phyloP scores from a whole-genome alignment of 352 stramenopile species.

The Phytopythium vexans region DNA sequence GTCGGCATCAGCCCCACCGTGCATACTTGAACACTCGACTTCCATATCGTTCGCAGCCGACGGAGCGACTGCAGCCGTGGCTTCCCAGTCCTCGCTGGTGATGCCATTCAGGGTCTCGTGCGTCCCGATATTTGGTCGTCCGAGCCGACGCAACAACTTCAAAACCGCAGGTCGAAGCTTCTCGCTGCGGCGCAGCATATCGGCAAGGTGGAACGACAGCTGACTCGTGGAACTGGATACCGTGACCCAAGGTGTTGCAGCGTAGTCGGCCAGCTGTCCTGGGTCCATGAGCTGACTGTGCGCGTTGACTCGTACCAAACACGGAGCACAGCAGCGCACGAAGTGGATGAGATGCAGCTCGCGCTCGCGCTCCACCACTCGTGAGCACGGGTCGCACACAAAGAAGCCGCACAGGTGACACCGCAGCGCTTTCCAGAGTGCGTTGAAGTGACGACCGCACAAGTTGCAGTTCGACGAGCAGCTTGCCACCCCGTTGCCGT shows the following conservation, averaged over 20 bases:
- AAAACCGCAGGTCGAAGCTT: constrained; percentile 28
- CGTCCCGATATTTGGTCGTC: constrained; percentile 17
- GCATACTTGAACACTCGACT: no score
- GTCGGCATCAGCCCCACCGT: no score
- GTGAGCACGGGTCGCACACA: constrained; percentile 50
- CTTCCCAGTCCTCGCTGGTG: constrained; percentile 31
- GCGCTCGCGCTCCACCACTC: constrained; percentile 49
- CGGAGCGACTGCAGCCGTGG: constrained; percentile 11
- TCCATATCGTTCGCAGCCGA: neutral
- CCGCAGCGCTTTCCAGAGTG: constrained; percentile 39
- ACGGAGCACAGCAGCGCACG: constrained; percentile 42
- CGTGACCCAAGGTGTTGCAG: constrained; percentile 16
- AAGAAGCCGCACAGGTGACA: constrained; percentile 53
- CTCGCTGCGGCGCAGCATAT: constrained; percentile 30
- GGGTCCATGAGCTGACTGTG: constrained; percentile 35
- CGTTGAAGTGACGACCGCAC: constrained; percentile 44
- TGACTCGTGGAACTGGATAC: constrained; percentile 26
- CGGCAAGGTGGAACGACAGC: constrained; percentile 40
- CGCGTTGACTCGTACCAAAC: constrained; percentile 36
- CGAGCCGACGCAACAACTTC: constrained; percentile 30
- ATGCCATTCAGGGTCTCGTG: constrained; percentile 26
- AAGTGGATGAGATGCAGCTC: constrained; percentile 42
- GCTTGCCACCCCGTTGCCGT: no score
- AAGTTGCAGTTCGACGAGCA: constrained; percentile 42
- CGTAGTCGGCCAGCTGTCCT: constrained; percentile 25